phyloP scores from a whole-genome alignment of 306 rosid species.

The Castanospermum australe region DNA sequence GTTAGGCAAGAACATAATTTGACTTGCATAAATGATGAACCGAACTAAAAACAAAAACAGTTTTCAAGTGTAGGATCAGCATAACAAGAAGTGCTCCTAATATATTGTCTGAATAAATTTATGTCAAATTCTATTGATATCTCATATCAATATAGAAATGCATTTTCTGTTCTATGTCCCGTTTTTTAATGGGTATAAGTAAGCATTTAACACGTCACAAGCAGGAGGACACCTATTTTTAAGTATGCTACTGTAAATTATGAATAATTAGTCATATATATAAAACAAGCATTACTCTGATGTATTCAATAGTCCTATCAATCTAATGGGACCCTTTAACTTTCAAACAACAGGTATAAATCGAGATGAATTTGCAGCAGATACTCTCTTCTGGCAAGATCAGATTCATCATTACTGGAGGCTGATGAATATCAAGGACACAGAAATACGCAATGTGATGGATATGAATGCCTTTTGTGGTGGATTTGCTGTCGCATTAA shows the following conservation, averaged over 20 bases:
- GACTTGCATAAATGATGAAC: not conserved
- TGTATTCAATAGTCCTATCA: conserved; percentile 8
- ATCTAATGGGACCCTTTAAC: conserved; percentile 12
- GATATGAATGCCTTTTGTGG: conserved; percentile 88
- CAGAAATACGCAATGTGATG: conserved; percentile 85
- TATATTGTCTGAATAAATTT: not conserved
- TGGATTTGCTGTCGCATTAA: conserved; percentile 81
- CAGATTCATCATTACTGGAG: conserved; percentile 74
- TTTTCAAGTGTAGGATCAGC: not conserved
- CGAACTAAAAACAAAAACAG: not conserved
- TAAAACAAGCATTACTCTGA: not conserved
- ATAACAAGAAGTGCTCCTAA: not conserved
- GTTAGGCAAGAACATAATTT: not conserved
- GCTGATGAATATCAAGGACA: conserved; percentile 55
- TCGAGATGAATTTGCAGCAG: conserved; percentile 61
- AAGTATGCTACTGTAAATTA: not conserved
- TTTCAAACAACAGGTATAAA: conserved; percentile 53
- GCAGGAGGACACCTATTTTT: not conserved
- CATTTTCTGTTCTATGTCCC: not conserved
- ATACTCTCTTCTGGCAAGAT: conserved; percentile 69
- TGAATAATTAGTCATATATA: not conserved
- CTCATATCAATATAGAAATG: not conserved
- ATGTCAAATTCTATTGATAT: not conserved
- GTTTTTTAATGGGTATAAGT: not conserved
- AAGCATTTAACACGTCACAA: not conserved